Conservation (phyloP, 2,329 filamentous ascomycete species). For the Ceratocystis harringtonii region DNA sequence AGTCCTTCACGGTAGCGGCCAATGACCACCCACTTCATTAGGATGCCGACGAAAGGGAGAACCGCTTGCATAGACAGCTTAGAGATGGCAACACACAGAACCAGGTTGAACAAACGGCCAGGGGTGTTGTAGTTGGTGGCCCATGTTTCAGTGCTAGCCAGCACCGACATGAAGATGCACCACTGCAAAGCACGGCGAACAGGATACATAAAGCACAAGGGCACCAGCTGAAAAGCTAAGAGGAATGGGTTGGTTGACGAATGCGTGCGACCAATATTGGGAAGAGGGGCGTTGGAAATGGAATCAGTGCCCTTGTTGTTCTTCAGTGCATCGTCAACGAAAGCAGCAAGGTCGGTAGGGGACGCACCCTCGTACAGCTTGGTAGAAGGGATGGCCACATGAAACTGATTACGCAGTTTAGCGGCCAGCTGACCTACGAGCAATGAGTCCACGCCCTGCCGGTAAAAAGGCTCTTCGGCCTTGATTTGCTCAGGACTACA, state of each 20-base stretch:
- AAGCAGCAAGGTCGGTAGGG: conserved; percentile 27
- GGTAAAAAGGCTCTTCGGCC: conserved; percentile 34
- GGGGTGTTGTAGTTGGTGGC: conserved; percentile 27
- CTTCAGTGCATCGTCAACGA: conserved; percentile 25
- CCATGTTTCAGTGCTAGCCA: conserved; percentile 29
- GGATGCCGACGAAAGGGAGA: conserved; percentile 33
- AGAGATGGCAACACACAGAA: conserved; percentile 31
- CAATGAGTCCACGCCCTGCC: conserved; percentile 39
- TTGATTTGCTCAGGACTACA: conserved; percentile 28
- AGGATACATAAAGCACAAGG: conserved; percentile 35
- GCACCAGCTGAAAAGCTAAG: conserved; percentile 36
- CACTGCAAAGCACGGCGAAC: conserved; percentile 36
- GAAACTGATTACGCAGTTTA: conserved; percentile 34
- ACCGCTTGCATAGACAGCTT: conserved; percentile 27
- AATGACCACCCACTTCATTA: conserved; percentile 40
- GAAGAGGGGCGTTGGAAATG: conserved; percentile 17
- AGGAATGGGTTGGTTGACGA: conserved; percentile 37
- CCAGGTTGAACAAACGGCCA: conserved; percentile 35
- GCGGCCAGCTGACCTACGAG: conserved; percentile 38
- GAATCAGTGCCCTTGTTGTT: conserved; percentile 14
- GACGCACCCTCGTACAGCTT: conserved; percentile 36
- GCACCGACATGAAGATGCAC: conserved; percentile 36
- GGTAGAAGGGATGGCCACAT: conserved; percentile 35
- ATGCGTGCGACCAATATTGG: conserved; percentile 28
- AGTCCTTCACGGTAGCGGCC: conserved; percentile 37